Evolutionary conservation across 495 filamentous ascomycete genomes (phyloP).

Genomic region (Xylaria palmicola): DNA sequence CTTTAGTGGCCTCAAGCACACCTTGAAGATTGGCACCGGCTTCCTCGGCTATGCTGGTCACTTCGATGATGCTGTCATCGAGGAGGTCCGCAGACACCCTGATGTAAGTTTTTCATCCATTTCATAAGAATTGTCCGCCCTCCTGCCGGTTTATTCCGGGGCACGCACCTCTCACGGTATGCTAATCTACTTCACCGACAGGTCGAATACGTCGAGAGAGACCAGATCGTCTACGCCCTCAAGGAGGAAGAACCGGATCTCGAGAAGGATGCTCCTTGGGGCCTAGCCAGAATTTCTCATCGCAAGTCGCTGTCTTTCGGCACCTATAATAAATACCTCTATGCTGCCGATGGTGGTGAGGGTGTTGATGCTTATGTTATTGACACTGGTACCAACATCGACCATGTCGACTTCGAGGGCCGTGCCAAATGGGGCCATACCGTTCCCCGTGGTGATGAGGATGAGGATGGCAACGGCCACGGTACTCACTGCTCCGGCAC

Average conservation of each 20-base stretch:
- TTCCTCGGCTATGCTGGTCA: conserved; percentile 92
- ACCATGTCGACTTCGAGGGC: conserved; percentile 96
- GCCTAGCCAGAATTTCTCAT: conserved; percentile 96
- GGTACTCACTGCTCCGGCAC: conserved; percentile 99
- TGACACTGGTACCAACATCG: conserved; percentile 91
- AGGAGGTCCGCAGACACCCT: conserved; percentile 91
- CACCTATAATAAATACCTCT: conserved; percentile 97
- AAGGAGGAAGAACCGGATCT: conserved; percentile 44
- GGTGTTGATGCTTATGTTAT: conserved; percentile 99
- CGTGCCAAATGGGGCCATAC: conserved; percentile 97
- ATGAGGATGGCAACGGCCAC: conserved; percentile 96
- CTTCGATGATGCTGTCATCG: conserved; percentile 90
- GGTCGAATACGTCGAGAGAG: conserved; percentile 96
- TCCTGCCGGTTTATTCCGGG: not conserved
- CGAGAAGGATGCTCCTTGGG: conserved; percentile 96
- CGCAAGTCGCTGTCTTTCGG: conserved; percentile 81
- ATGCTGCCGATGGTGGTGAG: conserved; percentile 85
- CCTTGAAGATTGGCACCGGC: conserved; percentile 81
- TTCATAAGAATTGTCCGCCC: not conserved
- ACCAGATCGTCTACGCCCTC: conserved; percentile 79
- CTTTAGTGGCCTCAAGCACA: conserved; percentile 89
- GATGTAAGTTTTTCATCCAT: conserved; percentile 79
- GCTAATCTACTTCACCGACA: conserved; percentile 37
- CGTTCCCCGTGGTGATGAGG: conserved; percentile 77
- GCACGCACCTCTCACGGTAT: not conserved